Conservation (phyloP, 495 filamentous ascomycete species). For the Xylaria longipes region DNA sequence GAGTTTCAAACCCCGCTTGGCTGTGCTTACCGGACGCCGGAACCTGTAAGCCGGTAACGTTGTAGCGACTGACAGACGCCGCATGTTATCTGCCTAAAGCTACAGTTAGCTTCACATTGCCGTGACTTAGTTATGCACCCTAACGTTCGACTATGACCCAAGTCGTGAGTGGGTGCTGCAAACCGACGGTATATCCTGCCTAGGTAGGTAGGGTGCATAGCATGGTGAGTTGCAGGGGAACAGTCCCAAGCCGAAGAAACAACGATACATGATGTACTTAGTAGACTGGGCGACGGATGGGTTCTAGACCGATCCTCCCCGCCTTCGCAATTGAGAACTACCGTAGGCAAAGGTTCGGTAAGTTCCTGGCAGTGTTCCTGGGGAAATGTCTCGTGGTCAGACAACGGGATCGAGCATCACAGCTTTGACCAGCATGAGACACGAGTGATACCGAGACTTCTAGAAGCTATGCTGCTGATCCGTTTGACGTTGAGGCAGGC, state of each 20-base stretch:
- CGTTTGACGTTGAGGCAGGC: slow-evolving; percentile 1
- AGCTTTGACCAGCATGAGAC: background rate
- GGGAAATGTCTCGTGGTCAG: slow-evolving; percentile 8
- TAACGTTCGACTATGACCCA: slow-evolving; percentile 25
- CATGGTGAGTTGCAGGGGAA: background rate
- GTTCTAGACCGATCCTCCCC: slow-evolving; percentile 14
- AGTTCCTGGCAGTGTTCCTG: background rate
- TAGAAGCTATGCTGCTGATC: background rate
- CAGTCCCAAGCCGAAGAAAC: background rate
- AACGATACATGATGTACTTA: slow-evolving; percentile 2
- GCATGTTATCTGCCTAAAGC: slow-evolving; percentile 31
- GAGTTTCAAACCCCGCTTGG: background rate
- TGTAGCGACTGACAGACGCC: slow-evolving; percentile 19
- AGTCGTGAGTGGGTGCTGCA: background rate
- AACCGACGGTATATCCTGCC: background rate
- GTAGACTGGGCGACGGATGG: background rate
- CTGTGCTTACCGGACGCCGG: background rate
- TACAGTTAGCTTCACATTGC: slow-evolving; percentile 23
- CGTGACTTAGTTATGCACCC: slow-evolving; percentile 28
- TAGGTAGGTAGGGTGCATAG: background rate
- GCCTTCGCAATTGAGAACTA: slow-evolving; percentile 6
- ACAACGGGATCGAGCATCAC: background rate
- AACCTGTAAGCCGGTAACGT: background rate
- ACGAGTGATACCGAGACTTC: background rate
- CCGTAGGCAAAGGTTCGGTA: background rate